Percentiles rank a stretch among this genome's conserved stretches.
Conservation (phyloP, 495 filamentous ascomycete species). For the Staphylotrichum longicolle region DNA sequence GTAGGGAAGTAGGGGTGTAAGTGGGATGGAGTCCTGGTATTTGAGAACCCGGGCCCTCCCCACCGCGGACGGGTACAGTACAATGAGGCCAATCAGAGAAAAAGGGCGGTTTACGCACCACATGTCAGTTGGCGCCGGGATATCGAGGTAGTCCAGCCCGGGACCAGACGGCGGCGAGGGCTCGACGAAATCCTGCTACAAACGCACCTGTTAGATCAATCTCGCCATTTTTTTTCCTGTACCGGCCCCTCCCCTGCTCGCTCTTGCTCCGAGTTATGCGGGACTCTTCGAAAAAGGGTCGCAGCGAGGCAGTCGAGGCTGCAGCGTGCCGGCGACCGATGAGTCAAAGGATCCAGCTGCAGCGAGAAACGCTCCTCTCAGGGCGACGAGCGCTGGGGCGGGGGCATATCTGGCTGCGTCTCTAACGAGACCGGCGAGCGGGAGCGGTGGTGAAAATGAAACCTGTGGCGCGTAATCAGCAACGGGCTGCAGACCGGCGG, state of each 20-base stretch:
- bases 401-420: conserved; percentile 9
- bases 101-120: conserved; percentile 37
- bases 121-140: conserved; percentile 48
- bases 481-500: conserved; percentile 15
- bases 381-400: not conserved
- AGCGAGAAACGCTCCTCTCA: conserved; percentile 9
- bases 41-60: conserved; percentile 14
- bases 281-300: not conserved
- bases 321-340: not conserved
- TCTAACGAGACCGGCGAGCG: conserved; percentile 11
- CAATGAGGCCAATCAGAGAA: conserved; percentile 20
- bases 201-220: conserved; percentile 29
- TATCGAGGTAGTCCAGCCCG: conserved; percentile 50
- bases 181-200: conserved; percentile 49
- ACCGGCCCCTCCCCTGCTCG: conserved; percentile 23
- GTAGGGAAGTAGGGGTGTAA: conserved; percentile 33
- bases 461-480: conserved; percentile 23
- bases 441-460: conserved; percentile 8
- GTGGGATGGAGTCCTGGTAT: conserved; percentile 25
- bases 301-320: not conserved
- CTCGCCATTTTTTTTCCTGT: conserved; percentile 30
- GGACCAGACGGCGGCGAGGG: conserved; percentile 46
- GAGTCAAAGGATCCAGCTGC: conserved; percentile 1
- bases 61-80: not conserved
- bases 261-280: not conserved